Evolutionary conservation across 768 basidiomycete genomes (phyloP).

Genomic region (Tulasnella sp.): DNA sequence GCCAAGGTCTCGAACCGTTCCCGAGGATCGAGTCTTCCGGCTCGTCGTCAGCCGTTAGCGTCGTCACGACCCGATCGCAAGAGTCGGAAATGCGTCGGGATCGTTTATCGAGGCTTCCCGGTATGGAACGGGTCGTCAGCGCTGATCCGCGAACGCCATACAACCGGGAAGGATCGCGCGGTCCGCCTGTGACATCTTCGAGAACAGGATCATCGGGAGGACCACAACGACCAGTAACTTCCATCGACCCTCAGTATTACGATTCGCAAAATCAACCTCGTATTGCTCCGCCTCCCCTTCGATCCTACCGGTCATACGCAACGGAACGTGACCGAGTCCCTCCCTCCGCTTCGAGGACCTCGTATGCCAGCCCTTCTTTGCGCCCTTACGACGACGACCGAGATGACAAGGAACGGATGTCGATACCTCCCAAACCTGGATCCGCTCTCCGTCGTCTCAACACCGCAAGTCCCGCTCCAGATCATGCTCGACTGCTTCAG

Average conservation of each 20-base stretch:
- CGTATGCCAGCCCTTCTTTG: background rate
- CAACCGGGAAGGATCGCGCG: background rate
- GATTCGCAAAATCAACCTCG: constrained; percentile 25
- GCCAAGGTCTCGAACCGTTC: constrained; percentile 17
- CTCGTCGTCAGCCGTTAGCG: constrained; percentile 3
- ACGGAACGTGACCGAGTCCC: constrained; percentile 16
- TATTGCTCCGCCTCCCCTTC: constrained; percentile 28
- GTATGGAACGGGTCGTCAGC: background rate
- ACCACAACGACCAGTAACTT: constrained; percentile 22
- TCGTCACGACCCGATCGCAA: background rate
- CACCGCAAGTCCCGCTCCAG: constrained; percentile 19
- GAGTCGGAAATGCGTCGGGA: constrained; percentile 9
- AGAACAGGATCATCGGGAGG: background rate
- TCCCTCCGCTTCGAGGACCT: constrained; percentile 6
- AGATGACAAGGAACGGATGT: background rate
- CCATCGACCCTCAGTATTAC: constrained; percentile 26
- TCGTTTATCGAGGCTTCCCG: background rate
- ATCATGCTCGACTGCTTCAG: constrained; percentile 59
- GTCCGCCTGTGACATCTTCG: background rate
- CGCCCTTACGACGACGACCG: background rate
- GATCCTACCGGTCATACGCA: constrained; percentile 34
- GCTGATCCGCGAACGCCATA: background rate
- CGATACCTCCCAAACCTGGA: background rate
- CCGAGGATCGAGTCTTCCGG: background rate
- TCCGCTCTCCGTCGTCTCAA: background rate